Percentiles rank a stretch among this genome's conserved stretches.
phyloP scores from a whole-genome alignment of 371 early-diverging fungal genomes.

The Umbelopsis sp. region DNA sequence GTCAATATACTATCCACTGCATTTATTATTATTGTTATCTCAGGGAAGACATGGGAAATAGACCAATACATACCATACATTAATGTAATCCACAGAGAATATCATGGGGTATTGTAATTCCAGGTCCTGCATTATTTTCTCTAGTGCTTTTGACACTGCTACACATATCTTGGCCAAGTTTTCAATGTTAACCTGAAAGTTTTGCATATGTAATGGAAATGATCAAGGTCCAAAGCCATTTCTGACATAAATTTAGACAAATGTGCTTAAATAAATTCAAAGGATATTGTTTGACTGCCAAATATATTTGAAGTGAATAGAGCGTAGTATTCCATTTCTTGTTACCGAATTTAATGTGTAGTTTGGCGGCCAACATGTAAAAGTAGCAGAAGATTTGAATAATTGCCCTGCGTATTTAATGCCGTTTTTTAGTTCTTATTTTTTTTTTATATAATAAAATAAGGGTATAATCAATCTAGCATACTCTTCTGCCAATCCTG shows the following conservation, averaged over 20 bases:
- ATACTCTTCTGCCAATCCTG: too few species aligned
- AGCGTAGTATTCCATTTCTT: not conserved
- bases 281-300: constrained; percentile 8
- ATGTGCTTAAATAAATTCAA: not conserved
- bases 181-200: not conserved
- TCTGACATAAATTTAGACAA: not conserved
- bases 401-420: not conserved
- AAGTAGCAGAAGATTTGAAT: not conserved
- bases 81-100: not conserved
- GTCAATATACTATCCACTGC: not conserved
- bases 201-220: not conserved
- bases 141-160: not conserved
- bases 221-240: not conserved
- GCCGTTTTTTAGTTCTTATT: too few species aligned
- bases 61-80: not conserved
- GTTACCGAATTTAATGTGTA: not conserved
- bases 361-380: not conserved
- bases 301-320: not conserved
- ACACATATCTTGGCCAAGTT: not conserved
- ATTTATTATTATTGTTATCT: not conserved
- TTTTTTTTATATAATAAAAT: too few species aligned
- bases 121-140: not conserved
- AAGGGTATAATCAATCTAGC: too few species aligned
- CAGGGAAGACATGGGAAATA: too few species aligned
- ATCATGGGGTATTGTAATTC: not conserved